A percentile compares a stretch with the other conserved stretches of the same genome.
These are phyloP conservation scores for Pseudotsuga menziesii DNA, from an alignment of 75 land plant genomes.

Conservation along the genomic window DNA sequence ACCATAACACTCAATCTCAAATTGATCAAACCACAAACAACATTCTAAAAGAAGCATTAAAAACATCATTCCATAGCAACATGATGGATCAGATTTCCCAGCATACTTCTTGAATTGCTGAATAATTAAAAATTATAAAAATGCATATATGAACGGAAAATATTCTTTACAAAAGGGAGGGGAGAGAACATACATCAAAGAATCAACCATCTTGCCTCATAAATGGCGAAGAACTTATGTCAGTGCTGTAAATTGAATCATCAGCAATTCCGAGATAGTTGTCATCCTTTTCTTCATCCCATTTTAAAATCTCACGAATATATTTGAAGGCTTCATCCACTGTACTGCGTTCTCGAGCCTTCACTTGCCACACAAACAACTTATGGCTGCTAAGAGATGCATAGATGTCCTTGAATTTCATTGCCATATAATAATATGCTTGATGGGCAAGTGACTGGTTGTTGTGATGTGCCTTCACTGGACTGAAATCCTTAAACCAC, in stretches of 20 bases:
- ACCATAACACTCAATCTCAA: no score
- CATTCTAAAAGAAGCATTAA: no score
- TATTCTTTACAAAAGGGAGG: no score
- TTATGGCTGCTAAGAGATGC: slow-evolving; percentile 59
- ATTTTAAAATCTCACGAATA: slow-evolving; percentile 81
- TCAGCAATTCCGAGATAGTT: slow-evolving; percentile 47
- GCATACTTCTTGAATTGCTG: no score
- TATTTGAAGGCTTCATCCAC: slow-evolving; percentile 83
- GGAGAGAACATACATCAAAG: no score
- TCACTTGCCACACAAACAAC: slow-evolving; percentile 81
- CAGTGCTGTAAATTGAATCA: slow-evolving; percentile 82
- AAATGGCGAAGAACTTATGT: slow-evolving; percentile 81
- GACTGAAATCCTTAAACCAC: slow-evolving; percentile 67
- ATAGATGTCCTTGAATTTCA: slow-evolving; percentile 76
- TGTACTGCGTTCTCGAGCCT: slow-evolving; percentile 67
- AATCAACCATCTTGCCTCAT: slow-evolving; percentile 26
- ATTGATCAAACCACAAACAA: no score
- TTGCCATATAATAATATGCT: slow-evolving; percentile 53
- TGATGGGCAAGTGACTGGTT: slow-evolving; percentile 22
- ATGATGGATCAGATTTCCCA: no score
- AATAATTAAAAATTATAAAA: no score
- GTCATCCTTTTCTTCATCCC: slow-evolving; percentile 89
- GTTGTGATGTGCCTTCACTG: slow-evolving; percentile 44
- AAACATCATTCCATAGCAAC: no score
- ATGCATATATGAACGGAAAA: no score